A percentile compares a stretch with the other conserved stretches of the same genome.
phyloP scores from a whole-genome alignment of 805 yeast species.

The Candida coquimbonensis region DNA sequence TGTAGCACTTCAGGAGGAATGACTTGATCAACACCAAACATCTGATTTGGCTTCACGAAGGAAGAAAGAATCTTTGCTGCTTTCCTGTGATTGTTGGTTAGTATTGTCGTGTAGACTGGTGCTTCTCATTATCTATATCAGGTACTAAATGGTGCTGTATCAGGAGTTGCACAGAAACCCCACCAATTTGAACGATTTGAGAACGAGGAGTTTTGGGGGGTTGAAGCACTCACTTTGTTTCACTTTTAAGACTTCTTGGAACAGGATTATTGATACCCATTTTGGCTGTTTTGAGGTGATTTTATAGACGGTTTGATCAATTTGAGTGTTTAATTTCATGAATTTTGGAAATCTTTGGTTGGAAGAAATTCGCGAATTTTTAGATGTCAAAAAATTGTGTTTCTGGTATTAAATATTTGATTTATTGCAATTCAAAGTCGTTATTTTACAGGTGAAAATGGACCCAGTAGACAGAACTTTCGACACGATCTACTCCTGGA shows the following conservation, averaged over 20 bases:
- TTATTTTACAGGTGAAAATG: conserved; percentile 1
- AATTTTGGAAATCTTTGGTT: background rate
- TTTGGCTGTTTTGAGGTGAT: background rate
- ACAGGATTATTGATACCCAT: conserved; percentile 92
- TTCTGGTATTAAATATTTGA: too few relatives aligned
- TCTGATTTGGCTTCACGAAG: conserved; percentile 90
- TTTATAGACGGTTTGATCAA: background rate
- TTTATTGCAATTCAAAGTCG: background rate
- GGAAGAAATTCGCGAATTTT: conserved; percentile 1
- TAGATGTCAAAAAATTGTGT: background rate
- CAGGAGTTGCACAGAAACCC: background rate
- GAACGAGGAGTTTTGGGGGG: background rate
- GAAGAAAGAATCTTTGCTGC: conserved; percentile 89
- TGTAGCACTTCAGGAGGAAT: conserved; percentile 85
- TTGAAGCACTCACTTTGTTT: conserved; percentile 58
- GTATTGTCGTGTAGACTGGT: background rate
- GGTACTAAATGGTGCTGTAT: too few relatives aligned
- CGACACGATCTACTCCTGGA: conserved; percentile 11
- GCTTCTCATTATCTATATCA: background rate
- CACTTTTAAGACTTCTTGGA: conserved; percentile 83
- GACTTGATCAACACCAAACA: conserved; percentile 79
- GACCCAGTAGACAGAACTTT: conserved; percentile 16
- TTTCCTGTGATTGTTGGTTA: conserved; percentile 41
- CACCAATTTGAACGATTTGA: background rate
- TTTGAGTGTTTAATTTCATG: too few relatives aligned